These are phyloP conservation scores for Stromatinia cepivora DNA, from an alignment of 2,329 filamentous ascomycete genomes.

Conservation along the genomic window DNA sequence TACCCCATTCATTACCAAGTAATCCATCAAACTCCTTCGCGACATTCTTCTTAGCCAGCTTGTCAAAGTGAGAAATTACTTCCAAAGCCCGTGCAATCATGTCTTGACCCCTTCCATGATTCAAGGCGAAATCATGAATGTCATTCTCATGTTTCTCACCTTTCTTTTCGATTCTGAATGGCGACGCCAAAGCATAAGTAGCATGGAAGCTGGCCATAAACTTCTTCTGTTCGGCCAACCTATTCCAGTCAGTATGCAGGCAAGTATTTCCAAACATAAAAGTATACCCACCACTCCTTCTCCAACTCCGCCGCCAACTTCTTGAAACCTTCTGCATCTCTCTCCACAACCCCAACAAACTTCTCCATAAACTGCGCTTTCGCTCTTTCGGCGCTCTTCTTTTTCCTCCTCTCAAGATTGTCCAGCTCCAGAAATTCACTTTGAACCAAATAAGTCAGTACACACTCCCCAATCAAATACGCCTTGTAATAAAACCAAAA, in stretches of 20 bases:
- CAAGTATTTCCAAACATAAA: neutral
- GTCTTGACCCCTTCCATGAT: slow-evolving; percentile 5
- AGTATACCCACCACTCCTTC: neutral
- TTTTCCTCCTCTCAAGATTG: slow-evolving; percentile 19
- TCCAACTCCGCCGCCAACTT: neutral
- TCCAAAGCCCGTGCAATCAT: slow-evolving; percentile 7
- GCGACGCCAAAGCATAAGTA: slow-evolving; percentile 1
- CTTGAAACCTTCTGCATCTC: slow-evolving; percentile 1
- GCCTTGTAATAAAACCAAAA: neutral
- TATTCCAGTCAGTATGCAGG: neutral
- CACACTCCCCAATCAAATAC: neutral
- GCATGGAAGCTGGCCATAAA: neutral
- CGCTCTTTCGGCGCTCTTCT: slow-evolving; percentile 2
- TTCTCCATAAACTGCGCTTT: slow-evolving; percentile 11
- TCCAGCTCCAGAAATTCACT: slow-evolving; percentile 15
- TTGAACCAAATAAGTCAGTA: neutral
- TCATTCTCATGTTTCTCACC: neutral
- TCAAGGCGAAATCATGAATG: slow-evolving; percentile 1
- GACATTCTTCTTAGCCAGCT: slow-evolving; percentile 11
- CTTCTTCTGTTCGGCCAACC: neutral
- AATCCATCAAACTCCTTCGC: neutral
- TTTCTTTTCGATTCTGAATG: neutral
- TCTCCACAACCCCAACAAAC: neutral
- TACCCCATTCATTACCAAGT: slow-evolving; percentile 8
- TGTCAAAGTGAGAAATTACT: neutral